Percentiles rank a stretch among this genome's conserved stretches.
These are phyloP conservation scores for Dothiorella sarmentorum DNA, from an alignment of 2,329 filamentous ascomycete species.

Conservation along the genomic window DNA sequence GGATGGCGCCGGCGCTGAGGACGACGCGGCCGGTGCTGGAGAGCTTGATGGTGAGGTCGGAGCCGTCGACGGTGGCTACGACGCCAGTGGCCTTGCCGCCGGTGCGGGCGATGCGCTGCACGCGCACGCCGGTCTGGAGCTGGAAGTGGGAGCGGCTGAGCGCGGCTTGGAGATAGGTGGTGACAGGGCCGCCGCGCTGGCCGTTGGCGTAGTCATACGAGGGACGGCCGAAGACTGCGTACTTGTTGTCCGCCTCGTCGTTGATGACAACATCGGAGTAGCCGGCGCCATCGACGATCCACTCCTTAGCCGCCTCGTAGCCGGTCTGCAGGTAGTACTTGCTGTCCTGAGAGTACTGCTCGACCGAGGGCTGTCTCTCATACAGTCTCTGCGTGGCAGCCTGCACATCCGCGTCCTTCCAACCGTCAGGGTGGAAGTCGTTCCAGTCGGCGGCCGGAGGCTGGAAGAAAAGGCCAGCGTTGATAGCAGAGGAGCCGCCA, in stretches of 20 bases:
- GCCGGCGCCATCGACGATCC: slow-evolving; percentile 50
- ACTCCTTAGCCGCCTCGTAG: slow-evolving; percentile 46
- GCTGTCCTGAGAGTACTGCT: slow-evolving; percentile 45
- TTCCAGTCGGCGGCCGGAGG: slow-evolving; percentile 54
- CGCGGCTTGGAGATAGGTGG: slow-evolving; percentile 51
- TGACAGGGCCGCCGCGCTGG: slow-evolving; percentile 49
- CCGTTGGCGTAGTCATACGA: slow-evolving; percentile 49
- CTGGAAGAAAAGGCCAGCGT: slow-evolving; percentile 53
- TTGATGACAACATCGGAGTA: slow-evolving; percentile 50
- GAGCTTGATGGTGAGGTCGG: slow-evolving; percentile 30
- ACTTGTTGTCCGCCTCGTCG: slow-evolving; percentile 45
- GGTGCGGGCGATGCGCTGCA: slow-evolving; percentile 44
- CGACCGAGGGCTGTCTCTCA: slow-evolving; percentile 43
- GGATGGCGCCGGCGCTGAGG: slow-evolving; percentile 36
- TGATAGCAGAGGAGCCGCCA: slow-evolving; percentile 53
- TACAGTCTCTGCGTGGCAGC: slow-evolving; percentile 47
- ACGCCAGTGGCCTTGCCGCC: slow-evolving; percentile 43
- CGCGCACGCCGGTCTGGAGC: slow-evolving; percentile 44
- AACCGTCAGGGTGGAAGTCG: slow-evolving; percentile 47
- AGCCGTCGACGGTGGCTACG: slow-evolving; percentile 34
- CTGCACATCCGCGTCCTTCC: slow-evolving; percentile 51
- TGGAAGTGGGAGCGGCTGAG: slow-evolving; percentile 28
- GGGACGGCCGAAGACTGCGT: slow-evolving; percentile 48
- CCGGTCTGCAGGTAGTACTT: slow-evolving; percentile 48
- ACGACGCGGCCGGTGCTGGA: slow-evolving; percentile 33